Evolutionary conservation across 2,329 filamentous ascomycete species (phyloP).

Genomic region (Trichoderma semiorbis): DNA sequence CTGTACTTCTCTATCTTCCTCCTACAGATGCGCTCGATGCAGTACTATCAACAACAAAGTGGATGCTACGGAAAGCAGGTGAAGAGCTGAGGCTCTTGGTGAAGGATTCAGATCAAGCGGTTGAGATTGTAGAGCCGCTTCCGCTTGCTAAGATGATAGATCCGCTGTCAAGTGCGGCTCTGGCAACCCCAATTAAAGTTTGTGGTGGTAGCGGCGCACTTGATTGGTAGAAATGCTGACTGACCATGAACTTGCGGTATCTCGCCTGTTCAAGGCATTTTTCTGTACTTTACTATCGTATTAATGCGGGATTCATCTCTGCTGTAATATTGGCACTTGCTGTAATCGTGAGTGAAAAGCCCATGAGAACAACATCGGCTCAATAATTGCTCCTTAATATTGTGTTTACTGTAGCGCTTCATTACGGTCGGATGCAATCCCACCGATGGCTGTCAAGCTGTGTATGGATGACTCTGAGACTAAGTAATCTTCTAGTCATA

Average conservation of each 20-base stretch:
- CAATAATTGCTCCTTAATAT: not conserved
- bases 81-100: constrained; percentile 23
- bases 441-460: not conserved
- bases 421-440: not conserved
- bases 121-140: not conserved
- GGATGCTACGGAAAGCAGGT: constrained; percentile 73
- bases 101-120: not conserved
- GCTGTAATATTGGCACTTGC: not conserved
- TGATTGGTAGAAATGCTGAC: not conserved
- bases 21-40: constrained; percentile 76
- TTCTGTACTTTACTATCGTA: not conserved
- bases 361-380: not conserved
- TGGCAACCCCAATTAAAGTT: not conserved
- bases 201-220: not conserved
- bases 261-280: too few relatives aligned
- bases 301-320: not conserved
- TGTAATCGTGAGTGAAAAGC: not conserved
- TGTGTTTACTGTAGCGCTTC: not conserved
- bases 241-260: not conserved
- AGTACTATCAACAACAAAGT: constrained; percentile 72
- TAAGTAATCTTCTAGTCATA: not conserved
- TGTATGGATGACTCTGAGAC: not conserved
- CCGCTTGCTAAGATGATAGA: not conserved
- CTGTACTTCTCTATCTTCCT: constrained; percentile 77
- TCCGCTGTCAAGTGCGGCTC: not conserved